Base-by-base conservation (phyloP, 2,329 filamentous ascomycete genomes). In the Trichophyton mentagrophytes region DNA sequence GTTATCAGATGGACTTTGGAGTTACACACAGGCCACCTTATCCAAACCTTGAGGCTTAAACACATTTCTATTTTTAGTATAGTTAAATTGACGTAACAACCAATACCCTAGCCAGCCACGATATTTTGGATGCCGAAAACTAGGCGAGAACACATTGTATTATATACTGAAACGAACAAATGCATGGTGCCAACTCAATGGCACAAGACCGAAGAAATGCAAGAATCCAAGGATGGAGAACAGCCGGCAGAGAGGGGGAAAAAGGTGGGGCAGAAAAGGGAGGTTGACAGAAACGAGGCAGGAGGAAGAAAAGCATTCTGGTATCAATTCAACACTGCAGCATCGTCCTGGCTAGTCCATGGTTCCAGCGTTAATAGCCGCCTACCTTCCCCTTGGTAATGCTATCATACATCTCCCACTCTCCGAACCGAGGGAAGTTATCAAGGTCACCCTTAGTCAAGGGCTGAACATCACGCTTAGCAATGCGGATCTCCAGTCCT, bases 401-500 rank as follows among this genome's bases (percentile, higher is more conserved):
- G 8, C 58, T 46, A 30, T 59, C 59, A 58, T 57, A 62, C 4
- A 57, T 38, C 6, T 57, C 59, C 60, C 58, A 61, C 30, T 59
- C 57, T 20, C 62, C 49, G 27, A 53, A 57, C 30, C n/a, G 47
- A 8, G 62, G 62, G 51, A 64, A 62, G 6, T 61, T 53, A 5
- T 46, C 30, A 5, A 55, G 7, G 6, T 57, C 36, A 4, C 27
- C 60, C 8, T 33, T 30, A 20, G 25, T 57, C 17, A 66, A 57
- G 1, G 66, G 66, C 33, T 64, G 27, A 17, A 67, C 66, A 44
- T 67, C 66, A 25, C 66, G 59, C 36, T 62, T 60, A 20, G 63
- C 61, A 33, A 66, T 61, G 1, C 38, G 47, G 3, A 67, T 59
- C 22, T 61, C 60, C 25, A 67, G 49, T 17, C 58, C 62, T 9